phyloP scores from a whole-genome alignment of 768 basidiomycete species.

The Tylopilus plumbeoviolaceoides region DNA sequence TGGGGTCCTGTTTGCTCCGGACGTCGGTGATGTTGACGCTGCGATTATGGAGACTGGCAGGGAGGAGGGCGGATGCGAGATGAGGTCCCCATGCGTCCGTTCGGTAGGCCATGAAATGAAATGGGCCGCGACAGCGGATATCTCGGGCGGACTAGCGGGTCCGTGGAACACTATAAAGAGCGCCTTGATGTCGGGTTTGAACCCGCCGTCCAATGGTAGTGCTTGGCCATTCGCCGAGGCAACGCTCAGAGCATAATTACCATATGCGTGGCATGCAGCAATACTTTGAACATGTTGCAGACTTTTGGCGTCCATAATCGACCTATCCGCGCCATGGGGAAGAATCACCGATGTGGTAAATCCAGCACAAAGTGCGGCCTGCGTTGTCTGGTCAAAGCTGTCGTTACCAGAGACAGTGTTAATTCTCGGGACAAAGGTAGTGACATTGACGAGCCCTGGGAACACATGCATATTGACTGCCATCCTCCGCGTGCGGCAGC shows the following conservation, averaged over 20 bases:
- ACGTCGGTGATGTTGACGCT: slow-evolving; percentile 91
- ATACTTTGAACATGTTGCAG: slow-evolving; percentile 69
- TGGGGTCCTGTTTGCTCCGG: slow-evolving; percentile 77
- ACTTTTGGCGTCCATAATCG: slow-evolving; percentile 62
- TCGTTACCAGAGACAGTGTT: slow-evolving; percentile 40
- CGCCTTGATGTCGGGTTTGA: slow-evolving; percentile 75
- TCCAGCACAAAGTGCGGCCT: slow-evolving; percentile 83
- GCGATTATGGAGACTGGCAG: slow-evolving; percentile 90
- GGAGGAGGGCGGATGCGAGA: slow-evolving; percentile 85
- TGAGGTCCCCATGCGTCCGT: slow-evolving; percentile 88
- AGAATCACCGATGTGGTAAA: slow-evolving; percentile 84
- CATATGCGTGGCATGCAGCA: slow-evolving; percentile 62
- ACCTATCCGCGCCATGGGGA: slow-evolving; percentile 56
- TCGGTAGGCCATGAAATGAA: slow-evolving; percentile 88
- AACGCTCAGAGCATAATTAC: slow-evolving; percentile 84
- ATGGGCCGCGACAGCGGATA: slow-evolving; percentile 78
- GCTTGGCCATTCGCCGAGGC: slow-evolving; percentile 70
- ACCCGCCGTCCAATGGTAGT: slow-evolving; percentile 62
- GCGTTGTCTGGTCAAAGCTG: slow-evolving; percentile 65
- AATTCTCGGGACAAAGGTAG: slow-evolving; percentile 79
- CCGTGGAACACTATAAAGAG: slow-evolving; percentile 80
- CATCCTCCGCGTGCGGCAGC: slow-evolving; percentile 96
- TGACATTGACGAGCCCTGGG: slow-evolving; percentile 88
- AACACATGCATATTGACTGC: slow-evolving; percentile 94
- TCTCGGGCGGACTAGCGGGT: slow-evolving; percentile 44